Conservation (phyloP, 257 asterid genomes). For the Capsicum chinense region DNA sequence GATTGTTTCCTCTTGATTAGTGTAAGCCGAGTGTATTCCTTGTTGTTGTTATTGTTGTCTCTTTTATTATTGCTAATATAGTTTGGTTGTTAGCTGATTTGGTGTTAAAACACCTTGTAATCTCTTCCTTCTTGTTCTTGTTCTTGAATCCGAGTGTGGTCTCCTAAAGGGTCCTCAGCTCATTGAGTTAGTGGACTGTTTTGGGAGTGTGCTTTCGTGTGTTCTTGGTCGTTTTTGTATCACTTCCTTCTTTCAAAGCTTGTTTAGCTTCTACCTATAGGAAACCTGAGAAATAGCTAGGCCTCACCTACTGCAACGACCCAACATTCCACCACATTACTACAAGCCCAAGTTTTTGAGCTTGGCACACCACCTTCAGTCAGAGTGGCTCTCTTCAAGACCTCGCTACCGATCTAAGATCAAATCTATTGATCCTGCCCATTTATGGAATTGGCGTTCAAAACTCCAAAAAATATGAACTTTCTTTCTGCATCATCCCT, state of each 20-base stretch:
- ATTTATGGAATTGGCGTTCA: neutral
- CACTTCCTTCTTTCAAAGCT: neutral
- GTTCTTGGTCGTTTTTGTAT: too few relatives aligned
- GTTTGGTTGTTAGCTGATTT: too few relatives aligned
- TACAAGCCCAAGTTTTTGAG: neutral
- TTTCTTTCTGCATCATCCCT: constrained; percentile 11
- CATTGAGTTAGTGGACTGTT: too few relatives aligned
- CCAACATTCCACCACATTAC: neutral
- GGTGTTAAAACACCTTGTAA: too few relatives aligned
- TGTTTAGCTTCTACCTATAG: neutral
- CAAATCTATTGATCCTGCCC: neutral
- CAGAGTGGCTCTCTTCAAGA: neutral
- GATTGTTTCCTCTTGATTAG: too few relatives aligned
- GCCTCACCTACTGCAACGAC: neutral
- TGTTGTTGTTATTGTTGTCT: too few relatives aligned
- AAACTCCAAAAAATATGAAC: neutral
- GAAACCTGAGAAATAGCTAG: neutral
- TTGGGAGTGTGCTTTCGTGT: too few relatives aligned
- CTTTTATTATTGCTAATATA: too few relatives aligned
- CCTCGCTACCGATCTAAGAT: neutral
- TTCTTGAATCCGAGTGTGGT: too few relatives aligned
- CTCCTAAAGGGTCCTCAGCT: too few relatives aligned
- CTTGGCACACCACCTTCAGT: neutral
- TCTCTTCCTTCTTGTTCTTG: too few relatives aligned
- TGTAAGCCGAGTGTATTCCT: too few relatives aligned